These are phyloP conservation scores for Neurospora cerealis DNA, from an alignment of 495 filamentous ascomycete genomes.

Conservation along the genomic window DNA sequence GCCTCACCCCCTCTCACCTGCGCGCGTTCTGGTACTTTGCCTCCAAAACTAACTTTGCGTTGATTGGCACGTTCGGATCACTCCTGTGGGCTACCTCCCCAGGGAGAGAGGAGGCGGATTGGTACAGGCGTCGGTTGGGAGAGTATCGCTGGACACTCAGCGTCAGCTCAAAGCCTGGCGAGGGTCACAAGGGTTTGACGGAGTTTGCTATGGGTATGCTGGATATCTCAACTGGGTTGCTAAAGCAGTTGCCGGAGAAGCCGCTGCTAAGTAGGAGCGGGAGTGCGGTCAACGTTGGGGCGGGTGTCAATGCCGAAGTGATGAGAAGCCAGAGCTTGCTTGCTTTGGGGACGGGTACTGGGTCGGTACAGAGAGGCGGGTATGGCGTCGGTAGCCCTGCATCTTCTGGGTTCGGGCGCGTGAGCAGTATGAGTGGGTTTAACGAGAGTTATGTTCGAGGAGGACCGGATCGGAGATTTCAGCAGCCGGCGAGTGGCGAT, in stretches of 20 bases:
- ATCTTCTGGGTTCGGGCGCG: slow-evolving; percentile 2
- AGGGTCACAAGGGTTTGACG: slow-evolving; percentile 47
- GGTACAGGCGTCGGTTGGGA: slow-evolving; percentile 73
- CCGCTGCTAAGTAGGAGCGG: slow-evolving; percentile 36
- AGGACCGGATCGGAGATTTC: slow-evolving; percentile 2
- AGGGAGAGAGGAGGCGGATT: slow-evolving; percentile 84
- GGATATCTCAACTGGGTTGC: slow-evolving; percentile 48
- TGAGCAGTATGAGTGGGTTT: slow-evolving; percentile 13
- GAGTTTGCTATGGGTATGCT: slow-evolving; percentile 68
- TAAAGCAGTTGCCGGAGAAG: slow-evolving; percentile 49
- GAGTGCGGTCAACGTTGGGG: slow-evolving; percentile 34
- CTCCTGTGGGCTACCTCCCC: slow-evolving; percentile 83
- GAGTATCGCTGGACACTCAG: slow-evolving; percentile 93
- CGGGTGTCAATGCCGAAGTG: slow-evolving; percentile 30
- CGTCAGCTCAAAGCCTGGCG: slow-evolving; percentile 71
- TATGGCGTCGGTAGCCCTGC: slow-evolving; percentile 2
- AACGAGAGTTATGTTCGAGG: slow-evolving; percentile 7
- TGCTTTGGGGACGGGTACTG: slow-evolving; percentile 15
- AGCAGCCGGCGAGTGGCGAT: slow-evolving; percentile 28
- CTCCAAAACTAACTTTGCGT: slow-evolving; percentile 69
- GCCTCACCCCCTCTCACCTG: slow-evolving; percentile 59
- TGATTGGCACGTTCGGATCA: slow-evolving; percentile 71
- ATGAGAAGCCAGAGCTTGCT: slow-evolving; percentile 30
- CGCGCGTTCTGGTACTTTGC: slow-evolving; percentile 76
- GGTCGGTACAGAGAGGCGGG: slow-evolving; percentile 1